Evolutionary conservation across 345 rosid genomes (phyloP).

Genomic region (Linum lewisii): DNA sequence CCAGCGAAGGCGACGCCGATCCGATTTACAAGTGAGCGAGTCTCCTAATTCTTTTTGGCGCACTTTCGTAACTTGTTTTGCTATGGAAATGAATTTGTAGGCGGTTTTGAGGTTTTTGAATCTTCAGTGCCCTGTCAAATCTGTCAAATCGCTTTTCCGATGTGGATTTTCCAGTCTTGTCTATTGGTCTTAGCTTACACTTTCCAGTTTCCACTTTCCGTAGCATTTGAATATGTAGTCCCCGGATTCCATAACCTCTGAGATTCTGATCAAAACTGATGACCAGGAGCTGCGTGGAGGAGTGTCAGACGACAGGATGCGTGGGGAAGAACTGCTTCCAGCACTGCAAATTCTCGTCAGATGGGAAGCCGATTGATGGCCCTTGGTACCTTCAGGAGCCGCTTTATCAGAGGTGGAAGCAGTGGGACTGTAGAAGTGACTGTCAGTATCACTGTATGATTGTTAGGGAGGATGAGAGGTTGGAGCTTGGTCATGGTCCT

Average conservation of each 20-base stretch:
- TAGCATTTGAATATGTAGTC: neutral
- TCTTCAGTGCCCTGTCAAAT: neutral
- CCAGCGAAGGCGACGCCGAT: conserved; percentile 82
- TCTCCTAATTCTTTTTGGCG: neutral
- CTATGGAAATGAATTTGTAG: neutral
- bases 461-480: conserved; percentile 69
- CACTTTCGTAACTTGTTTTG: neutral
- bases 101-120: neutral
- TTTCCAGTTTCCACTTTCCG: neutral
- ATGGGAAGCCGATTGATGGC: conserved; percentile 70
- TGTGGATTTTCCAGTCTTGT: neutral
- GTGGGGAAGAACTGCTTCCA: conserved; percentile 72
- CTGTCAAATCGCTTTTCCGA: neutral
- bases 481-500: conserved; percentile 50
- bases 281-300: conserved; percentile 57
- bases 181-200: too few species aligned
- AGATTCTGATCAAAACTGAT: neutral
- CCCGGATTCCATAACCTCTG: neutral
- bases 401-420: conserved; percentile 74
- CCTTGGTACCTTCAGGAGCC: conserved; percentile 91
- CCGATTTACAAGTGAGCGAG: conserved; percentile 57
- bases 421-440: conserved; percentile 75
- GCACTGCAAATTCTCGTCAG: conserved; percentile 78
- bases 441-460: conserved; percentile 78
- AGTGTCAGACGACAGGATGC: conserved; percentile 74